Conservation (phyloP, 345 rosid genomes). For the Arabidopsis arenosa region DNA sequence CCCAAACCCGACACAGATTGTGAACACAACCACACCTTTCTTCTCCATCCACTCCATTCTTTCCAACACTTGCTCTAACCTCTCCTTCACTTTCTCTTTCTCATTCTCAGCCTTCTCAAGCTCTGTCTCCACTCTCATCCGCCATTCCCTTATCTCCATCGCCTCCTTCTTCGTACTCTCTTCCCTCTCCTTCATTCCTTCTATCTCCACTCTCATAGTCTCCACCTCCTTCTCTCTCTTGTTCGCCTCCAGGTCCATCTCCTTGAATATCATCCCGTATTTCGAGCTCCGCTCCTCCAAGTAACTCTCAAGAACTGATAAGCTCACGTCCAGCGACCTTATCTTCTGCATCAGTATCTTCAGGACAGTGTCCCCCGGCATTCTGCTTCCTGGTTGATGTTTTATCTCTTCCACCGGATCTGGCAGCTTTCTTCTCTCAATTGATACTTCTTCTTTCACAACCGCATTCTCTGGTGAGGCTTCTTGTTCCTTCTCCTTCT, state of each 20-base stretch:
- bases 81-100: constrained; percentile 39
- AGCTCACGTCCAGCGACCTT: constrained; percentile 72
- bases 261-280: constrained; percentile 74
- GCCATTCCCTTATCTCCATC: constrained; percentile 70
- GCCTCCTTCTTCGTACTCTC: constrained; percentile 62
- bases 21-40: constrained; percentile 68
- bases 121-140: constrained; percentile 46
- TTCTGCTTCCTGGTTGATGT: constrained; percentile 79
- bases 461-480: constrained; percentile 43
- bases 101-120: constrained; percentile 55
- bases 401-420: constrained; percentile 73
- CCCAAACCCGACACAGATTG: constrained; percentile 64
- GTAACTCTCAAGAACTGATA: constrained; percentile 85
- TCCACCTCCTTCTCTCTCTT: constrained; percentile 57
- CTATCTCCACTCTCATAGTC: constrained; percentile 58
- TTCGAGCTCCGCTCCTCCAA: constrained; percentile 79
- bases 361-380: constrained; percentile 89
- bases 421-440: constrained; percentile 40
- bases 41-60: constrained; percentile 73
- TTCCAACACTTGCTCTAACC: constrained; percentile 55
- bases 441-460: constrained; percentile 43
- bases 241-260: constrained; percentile 59
- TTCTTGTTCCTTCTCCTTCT: constrained; percentile 50
- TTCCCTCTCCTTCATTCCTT: constrained; percentile 52
- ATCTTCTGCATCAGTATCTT: constrained; percentile 96